phyloP scores from a whole-genome alignment of 2,329 filamentous ascomycete genomes.

The Scedosporium dehoogii region DNA sequence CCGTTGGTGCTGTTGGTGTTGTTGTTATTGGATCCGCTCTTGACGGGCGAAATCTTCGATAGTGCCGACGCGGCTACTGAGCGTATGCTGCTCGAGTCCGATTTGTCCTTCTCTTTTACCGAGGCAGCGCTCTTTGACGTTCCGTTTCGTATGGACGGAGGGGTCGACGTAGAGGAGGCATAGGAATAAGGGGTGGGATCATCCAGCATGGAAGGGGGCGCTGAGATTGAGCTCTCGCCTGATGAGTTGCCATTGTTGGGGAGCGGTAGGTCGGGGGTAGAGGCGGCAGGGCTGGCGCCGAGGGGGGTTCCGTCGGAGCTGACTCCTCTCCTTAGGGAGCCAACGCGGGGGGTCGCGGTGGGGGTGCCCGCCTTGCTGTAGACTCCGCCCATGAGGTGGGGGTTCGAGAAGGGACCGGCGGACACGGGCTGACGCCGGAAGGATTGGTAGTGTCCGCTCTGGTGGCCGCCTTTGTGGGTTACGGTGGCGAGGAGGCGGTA shows the following conservation, averaged over 20 bases:
- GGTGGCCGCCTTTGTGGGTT: constrained; percentile 89
- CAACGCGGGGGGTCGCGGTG: constrained; percentile 36
- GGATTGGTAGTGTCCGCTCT: constrained; percentile 94
- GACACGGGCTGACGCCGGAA: constrained; percentile 73
- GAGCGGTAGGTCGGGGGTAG: constrained; percentile 36
- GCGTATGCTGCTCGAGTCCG: constrained; percentile 41
- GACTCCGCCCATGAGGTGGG: constrained; percentile 66
- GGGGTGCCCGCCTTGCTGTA: constrained; percentile 56
- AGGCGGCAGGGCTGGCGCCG: constrained; percentile 30
- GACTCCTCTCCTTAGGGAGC: constrained; percentile 19
- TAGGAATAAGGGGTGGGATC: background rate
- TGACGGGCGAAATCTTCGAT: constrained; percentile 35
- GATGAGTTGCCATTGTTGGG: constrained; percentile 24
- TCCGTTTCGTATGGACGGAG: background rate
- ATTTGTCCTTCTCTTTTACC: constrained; percentile 23
- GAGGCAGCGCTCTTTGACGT: background rate
- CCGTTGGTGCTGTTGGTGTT: background rate
- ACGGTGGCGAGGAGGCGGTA: constrained; percentile 84
- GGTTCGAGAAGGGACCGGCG: constrained; percentile 71
- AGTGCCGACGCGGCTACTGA: constrained; percentile 48
- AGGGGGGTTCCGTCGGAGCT: background rate
- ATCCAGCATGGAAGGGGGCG: constrained; percentile 8
- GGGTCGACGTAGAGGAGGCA: background rate
- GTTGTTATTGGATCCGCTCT: constrained; percentile 15
- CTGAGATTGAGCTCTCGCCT: constrained; percentile 14